Evolutionary conservation across 192 early-diverging fungal genomes (phyloP).

Genomic region (Neocallimastix lanati): DNA sequence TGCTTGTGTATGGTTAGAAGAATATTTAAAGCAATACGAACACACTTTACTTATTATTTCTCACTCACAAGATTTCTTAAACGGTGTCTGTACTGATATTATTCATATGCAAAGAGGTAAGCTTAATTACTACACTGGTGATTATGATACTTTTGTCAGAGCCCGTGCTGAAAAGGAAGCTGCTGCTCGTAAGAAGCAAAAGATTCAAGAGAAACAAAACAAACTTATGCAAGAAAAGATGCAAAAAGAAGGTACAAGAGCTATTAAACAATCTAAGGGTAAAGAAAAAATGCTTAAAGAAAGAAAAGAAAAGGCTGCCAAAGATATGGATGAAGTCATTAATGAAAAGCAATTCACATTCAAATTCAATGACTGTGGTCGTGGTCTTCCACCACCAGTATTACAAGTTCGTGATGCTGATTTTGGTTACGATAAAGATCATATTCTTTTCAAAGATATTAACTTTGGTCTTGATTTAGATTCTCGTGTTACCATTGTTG

Average conservation of each 20-base stretch:
- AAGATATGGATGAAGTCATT: constrained; percentile 15
- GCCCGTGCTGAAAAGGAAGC: constrained; percentile 2
- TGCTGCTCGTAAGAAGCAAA: background rate
- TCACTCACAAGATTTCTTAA: constrained; percentile 64
- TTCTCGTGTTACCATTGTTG: constrained; percentile 63
- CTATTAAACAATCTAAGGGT: constrained; percentile 4
- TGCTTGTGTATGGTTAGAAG: constrained; percentile 58
- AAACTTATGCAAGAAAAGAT: constrained; percentile 4
- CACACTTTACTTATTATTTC: constrained; percentile 55
- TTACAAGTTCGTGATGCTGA: constrained; percentile 58
- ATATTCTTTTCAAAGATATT: constrained; percentile 62
- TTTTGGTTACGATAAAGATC: constrained; percentile 60
- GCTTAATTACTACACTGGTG: constrained; percentile 55
- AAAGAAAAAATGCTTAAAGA: constrained; percentile 4
- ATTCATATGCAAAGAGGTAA: constrained; percentile 60
- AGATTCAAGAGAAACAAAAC: constrained; percentile 3
- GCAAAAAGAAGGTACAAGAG: constrained; percentile 1
- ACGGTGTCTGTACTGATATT: constrained; percentile 65
- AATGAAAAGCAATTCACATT: constrained; percentile 64
- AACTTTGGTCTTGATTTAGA: constrained; percentile 53
- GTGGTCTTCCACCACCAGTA: constrained; percentile 27
- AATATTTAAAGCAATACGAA: constrained; percentile 48
- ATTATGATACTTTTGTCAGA: constrained; percentile 32
- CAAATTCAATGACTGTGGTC: constrained; percentile 28
- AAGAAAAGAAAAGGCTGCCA: constrained; percentile 3